These are phyloP conservation scores for Jacaranda mimosifolia DNA, from an alignment of 257 asterid species.

Conservation along the genomic window DNA sequence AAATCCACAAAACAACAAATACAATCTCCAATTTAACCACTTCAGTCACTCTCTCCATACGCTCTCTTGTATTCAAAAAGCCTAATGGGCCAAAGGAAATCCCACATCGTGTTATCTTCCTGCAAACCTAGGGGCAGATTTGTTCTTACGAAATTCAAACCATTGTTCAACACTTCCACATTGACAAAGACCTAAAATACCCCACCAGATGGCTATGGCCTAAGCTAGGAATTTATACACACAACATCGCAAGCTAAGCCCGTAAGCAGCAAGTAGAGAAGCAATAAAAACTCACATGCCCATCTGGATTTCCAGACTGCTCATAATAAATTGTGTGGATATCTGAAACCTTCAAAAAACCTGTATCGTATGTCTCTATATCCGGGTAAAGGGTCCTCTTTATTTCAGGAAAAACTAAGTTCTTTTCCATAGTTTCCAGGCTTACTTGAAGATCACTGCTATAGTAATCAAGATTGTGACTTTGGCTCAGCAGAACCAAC, in stretches of 20 bases:
- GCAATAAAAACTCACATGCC: constrained; percentile 71
- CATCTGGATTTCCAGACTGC: constrained; percentile 94
- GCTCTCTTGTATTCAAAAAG: not conserved
- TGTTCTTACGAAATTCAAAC: not conserved
- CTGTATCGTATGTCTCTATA: constrained; percentile 80
- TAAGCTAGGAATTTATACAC: not conserved
- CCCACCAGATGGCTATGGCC: not conserved
- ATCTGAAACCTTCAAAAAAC: constrained; percentile 88
- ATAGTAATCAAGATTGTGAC: constrained; percentile 38
- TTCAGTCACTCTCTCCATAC: not conserved
- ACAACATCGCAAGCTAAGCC: constrained; percentile 6
- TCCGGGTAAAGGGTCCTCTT: constrained; percentile 69
- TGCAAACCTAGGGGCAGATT: not conserved
- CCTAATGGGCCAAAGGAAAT: constrained; percentile 1
- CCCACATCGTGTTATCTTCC: not conserved
- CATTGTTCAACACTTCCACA: not conserved
- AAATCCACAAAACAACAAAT: not conserved
- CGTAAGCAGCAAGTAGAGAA: constrained; percentile 1
- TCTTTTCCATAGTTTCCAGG: constrained; percentile 59
- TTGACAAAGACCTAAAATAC: not conserved
- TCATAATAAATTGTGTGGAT: constrained; percentile 86
- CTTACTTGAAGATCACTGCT: constrained; percentile 42
- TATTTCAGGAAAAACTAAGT: constrained; percentile 42
- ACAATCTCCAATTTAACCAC: not conserved
- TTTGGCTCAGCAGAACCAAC: constrained; percentile 35